Evolutionary conservation across 2,329 filamentous ascomycete species (phyloP).

Genomic region (Monosporascus sp.): DNA sequence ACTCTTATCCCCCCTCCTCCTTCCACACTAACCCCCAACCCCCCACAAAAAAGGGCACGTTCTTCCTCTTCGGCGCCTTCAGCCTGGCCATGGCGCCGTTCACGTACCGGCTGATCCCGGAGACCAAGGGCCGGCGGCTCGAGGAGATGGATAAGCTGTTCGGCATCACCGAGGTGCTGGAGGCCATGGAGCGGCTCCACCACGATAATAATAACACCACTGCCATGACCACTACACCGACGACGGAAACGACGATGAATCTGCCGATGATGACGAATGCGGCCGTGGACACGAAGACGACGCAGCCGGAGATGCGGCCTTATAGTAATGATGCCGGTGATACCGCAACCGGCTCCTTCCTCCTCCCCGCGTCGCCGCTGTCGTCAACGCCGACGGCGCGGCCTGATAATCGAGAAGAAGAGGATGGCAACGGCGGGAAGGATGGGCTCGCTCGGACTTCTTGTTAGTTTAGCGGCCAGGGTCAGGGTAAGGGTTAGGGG

Average conservation of each 20-base stretch:
- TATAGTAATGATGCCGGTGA: too few relatives aligned
- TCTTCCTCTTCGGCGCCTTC: conserved; percentile 64
- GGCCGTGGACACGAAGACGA: too few relatives aligned
- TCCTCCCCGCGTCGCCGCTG: too few relatives aligned
- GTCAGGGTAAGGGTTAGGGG: too few relatives aligned
- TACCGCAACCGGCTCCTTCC: too few relatives aligned
- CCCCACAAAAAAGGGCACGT: conserved; percentile 43
- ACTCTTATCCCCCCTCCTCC: background rate
- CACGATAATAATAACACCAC: background rate
- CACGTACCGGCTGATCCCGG: conserved; percentile 62
- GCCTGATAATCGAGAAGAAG: too few relatives aligned
- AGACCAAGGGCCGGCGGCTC: conserved; percentile 59
- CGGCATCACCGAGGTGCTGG: conserved; percentile 46
- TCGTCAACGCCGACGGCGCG: too few relatives aligned
- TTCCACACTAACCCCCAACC: background rate
- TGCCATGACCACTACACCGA: background rate
- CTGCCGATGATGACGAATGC: background rate
- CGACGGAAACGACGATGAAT: background rate
- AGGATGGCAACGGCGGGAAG: too few relatives aligned
- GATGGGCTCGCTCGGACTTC: too few relatives aligned
- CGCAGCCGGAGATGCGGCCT: too few relatives aligned
- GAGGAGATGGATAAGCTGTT: conserved; percentile 65
- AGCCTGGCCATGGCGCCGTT: conserved; percentile 61
- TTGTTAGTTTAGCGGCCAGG: too few relatives aligned
- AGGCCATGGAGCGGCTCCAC: background rate